A percentile compares a stretch with the other conserved stretches of the same genome.
phyloP scores from a whole-genome alignment of 2,329 filamentous ascomycete species.

The Colletotrichum sp. region DNA sequence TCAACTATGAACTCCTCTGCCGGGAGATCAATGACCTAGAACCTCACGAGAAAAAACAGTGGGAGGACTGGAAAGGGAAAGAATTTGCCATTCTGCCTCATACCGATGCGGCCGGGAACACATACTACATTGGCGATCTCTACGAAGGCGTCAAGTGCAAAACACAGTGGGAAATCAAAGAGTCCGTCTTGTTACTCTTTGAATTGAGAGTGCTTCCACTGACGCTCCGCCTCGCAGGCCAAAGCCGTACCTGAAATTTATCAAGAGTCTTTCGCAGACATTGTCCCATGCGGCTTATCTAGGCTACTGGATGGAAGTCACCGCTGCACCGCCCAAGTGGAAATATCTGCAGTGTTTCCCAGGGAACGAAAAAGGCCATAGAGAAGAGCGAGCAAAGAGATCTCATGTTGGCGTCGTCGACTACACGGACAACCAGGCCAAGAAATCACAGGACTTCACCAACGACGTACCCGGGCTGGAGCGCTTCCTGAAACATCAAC shows the following conservation, averaged over 20 bases:
- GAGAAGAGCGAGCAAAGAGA: not conserved
- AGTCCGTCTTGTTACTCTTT: not conserved
- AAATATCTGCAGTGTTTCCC: not conserved
- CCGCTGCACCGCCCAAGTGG: not conserved
- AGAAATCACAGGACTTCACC: not conserved
- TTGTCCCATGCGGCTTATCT: not conserved
- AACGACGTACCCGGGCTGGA: not conserved
- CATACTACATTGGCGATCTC: not conserved
- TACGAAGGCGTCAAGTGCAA: not conserved
- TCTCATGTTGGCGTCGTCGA: not conserved
- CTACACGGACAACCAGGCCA: not conserved
- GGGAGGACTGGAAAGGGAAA: not conserved
- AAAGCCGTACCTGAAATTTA: not conserved
- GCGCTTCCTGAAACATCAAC: not conserved
- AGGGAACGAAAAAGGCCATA: fast-evolving
- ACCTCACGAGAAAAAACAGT: not conserved
- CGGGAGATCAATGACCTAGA: not conserved
- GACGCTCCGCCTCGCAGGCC: not conserved
- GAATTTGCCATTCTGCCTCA: not conserved
- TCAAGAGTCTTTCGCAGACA: not conserved
- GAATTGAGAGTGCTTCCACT: not conserved
- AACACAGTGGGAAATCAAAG: not conserved
- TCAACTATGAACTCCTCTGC: not conserved
- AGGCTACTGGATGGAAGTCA: not conserved
- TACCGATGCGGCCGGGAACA: not conserved